phyloP scores from a whole-genome alignment of 2,329 filamentous ascomycete genomes.

The Pseudogymnoascus sp. region DNA sequence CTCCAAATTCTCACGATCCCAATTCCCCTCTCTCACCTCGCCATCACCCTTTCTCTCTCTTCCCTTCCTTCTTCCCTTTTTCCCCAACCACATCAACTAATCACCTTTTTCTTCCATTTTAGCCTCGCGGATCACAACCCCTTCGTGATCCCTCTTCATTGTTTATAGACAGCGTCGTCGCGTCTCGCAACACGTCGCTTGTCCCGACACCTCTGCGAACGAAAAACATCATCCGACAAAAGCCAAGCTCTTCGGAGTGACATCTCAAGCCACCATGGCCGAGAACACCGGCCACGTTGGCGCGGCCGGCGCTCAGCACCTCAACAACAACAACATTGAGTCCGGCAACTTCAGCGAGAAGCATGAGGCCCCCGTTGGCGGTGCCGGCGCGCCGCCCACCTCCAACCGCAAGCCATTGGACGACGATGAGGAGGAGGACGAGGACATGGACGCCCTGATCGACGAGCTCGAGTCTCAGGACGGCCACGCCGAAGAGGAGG shows the following conservation, averaged over 20 bases:
- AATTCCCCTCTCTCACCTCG: not conserved
- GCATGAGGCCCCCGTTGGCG: constrained; percentile 30
- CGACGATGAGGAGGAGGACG: constrained; percentile 63
- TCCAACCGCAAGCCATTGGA: constrained; percentile 14
- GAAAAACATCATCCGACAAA: constrained; percentile 2
- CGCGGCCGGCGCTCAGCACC: constrained; percentile 25
- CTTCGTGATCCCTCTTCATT: not conserved
- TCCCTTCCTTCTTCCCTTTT: not conserved
- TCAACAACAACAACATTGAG: constrained; percentile 59
- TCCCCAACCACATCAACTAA: not conserved
- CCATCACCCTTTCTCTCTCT: not conserved
- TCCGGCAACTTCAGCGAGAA: constrained; percentile 61
- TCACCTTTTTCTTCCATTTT: not conserved
- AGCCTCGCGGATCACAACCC: not conserved
- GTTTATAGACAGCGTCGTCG: not conserved
- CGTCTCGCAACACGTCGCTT: not conserved
- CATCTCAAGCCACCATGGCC: not conserved
- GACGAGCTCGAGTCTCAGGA: constrained; percentile 80
- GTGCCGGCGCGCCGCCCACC: constrained; percentile 30
- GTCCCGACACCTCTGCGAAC: not conserved
- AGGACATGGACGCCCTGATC: constrained; percentile 80
- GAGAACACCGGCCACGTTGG: constrained; percentile 12
- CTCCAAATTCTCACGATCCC: not conserved
- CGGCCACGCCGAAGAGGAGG: constrained; percentile 57
- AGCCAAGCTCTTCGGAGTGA: not conserved